These are phyloP conservation scores for Cordyceps cicadae DNA, from an alignment of 2,329 filamentous ascomycete species.

Conservation along the genomic window DNA sequence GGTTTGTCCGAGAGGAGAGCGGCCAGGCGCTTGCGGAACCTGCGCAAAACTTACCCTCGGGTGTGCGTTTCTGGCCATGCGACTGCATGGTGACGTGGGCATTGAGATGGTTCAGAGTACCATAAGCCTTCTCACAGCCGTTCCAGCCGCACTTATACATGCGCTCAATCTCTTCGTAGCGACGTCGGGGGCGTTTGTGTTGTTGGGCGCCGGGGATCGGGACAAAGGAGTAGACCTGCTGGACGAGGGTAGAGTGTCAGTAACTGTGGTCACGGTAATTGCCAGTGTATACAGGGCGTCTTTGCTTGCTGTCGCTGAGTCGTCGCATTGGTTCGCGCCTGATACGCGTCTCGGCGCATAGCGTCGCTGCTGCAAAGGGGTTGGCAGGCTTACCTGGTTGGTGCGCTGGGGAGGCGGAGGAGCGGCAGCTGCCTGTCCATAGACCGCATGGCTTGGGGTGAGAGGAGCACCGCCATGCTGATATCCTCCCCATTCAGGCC, in stretches of 20 bases:
- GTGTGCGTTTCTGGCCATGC: conserved; percentile 87
- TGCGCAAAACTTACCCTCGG: conserved; percentile 71
- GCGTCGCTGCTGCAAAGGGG: neutral
- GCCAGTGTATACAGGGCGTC: neutral
- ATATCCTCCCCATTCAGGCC: conserved; percentile 69
- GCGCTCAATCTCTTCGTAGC: conserved; percentile 97
- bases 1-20: neutral
- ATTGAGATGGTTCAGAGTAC: conserved; percentile 93
- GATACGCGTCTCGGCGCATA: neutral
- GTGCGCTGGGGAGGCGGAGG: conserved; percentile 47
- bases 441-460: conserved; percentile 45
- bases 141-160: conserved; percentile 99
- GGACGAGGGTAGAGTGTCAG: conserved; percentile 2
- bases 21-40: neutral
- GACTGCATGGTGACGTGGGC: conserved; percentile 99
- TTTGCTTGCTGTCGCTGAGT: neutral
- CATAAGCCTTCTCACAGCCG: conserved; percentile 96
- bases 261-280: neutral
- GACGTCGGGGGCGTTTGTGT: conserved; percentile 85
- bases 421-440: conserved; percentile 47
- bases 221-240: conserved; percentile 95
- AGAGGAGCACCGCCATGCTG: conserved; percentile 43
- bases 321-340: neutral
- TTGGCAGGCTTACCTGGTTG: conserved; percentile 42
- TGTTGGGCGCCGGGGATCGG: conserved; percentile 95